Percentiles rank a stretch among this genome's conserved stretches.
These are phyloP conservation scores for Candolleomyces eurysporus DNA, from an alignment of 768 basidiomycete genomes.

Conservation along the genomic window DNA sequence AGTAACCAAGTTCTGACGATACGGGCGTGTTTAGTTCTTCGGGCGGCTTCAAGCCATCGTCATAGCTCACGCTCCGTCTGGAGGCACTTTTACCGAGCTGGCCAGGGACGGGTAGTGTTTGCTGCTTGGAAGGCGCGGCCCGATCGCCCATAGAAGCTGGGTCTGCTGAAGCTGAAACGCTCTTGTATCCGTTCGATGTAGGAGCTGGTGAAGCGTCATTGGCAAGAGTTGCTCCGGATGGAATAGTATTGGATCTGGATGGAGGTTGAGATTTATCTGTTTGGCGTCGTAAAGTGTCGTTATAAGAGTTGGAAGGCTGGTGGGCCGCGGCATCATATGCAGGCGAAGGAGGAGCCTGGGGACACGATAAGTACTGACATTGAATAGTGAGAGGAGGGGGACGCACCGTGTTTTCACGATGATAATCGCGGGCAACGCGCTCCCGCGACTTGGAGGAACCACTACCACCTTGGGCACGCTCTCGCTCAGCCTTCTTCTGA, in stretches of 20 bases:
- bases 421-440: constrained; percentile 33
- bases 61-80: constrained; percentile 40
- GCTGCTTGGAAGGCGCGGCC: constrained; percentile 31
- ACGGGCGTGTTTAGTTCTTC: constrained; percentile 17
- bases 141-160: not conserved
- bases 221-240: not conserved
- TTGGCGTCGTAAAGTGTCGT: constrained; percentile 3
- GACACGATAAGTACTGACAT: not conserved
- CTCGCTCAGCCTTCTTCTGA: constrained; percentile 79
- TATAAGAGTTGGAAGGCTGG: constrained; percentile 17
- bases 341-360: constrained; percentile 12
- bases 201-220: not conserved
- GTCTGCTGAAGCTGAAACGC: constrained; percentile 33
- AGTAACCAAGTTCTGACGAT: constrained; percentile 11
- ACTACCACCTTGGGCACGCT: constrained; percentile 44
- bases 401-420: constrained; percentile 45
- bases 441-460: constrained; percentile 43
- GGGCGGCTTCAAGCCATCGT: constrained; percentile 42
- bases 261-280: not conserved
- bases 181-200: constrained; percentile 14
- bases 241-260: not conserved
- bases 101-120: constrained; percentile 38
- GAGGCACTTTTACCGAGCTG: constrained; percentile 14
- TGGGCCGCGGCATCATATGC: not conserved
- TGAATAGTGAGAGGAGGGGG: constrained; percentile 3